Base-by-base conservation (phyloP, 768 basidiomycete genomes). In the Boletellus sp. region DNA sequence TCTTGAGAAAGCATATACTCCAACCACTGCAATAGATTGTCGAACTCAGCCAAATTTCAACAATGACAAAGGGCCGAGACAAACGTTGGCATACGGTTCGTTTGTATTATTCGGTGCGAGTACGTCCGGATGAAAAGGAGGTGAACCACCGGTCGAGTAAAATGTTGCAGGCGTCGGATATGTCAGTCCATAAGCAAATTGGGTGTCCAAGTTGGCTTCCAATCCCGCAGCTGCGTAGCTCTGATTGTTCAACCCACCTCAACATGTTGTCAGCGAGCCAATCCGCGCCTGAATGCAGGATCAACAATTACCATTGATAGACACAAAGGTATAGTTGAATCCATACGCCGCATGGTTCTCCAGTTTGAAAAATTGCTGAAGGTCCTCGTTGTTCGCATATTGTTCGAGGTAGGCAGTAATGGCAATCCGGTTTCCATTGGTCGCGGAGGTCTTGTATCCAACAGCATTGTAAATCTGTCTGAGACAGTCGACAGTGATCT, bases 121-220 rank as follows among this genome's bases (percentile, higher is more conserved):
- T 0, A 52, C 19, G 52, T 83, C 80, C 1, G 81, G 75, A 10
- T 66, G 73, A 64, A 78, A 85, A 19, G 81, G 83, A 3, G 84
- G 82, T 5, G 71, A 54, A 5, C 87, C 85, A 13, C 72, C 77
- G 19, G 85, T 87, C 0, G 84, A 79, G 55, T 72, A 87, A 56
- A 83, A 83, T 4, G 77, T 80, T 7, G 69, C 71, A 3, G 78
- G 78, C 5, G 78, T 84, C 1, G 85, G 85, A 59, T 76, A 77
- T 6, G 82, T 72, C 22, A 89, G 47, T 17, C 86, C 87, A 51
- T 78, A 82, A 1, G 78, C 83, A 62, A 80, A 84, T 58, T 87
- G 84, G 3, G 77, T 76, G 53, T 88, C 85, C 24, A 88, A 67
- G 53, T 84, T 75, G 3, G 85, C 87, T 62, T 90, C 88, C 4